Conservation (phyloP, 1,284 basidiomycete species). For the Wolfiporia cocos region DNA sequence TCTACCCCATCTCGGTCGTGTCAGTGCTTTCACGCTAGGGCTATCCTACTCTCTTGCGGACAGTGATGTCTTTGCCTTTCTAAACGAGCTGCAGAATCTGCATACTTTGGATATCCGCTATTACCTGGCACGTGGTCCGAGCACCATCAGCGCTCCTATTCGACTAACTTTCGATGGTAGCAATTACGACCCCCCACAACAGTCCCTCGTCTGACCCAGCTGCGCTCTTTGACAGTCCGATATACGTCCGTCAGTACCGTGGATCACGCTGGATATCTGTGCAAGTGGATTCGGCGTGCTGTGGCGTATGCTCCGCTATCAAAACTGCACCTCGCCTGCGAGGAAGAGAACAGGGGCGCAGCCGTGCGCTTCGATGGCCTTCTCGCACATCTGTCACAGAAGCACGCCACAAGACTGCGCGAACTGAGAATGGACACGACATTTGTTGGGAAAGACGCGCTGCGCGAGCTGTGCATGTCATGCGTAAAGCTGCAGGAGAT, state of each 20-base stretch:
- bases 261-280: constrained; percentile 29
- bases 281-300: constrained; percentile 38
- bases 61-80: constrained; percentile 40
- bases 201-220: constrained; percentile 24
- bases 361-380: constrained; percentile 34
- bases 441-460: constrained; percentile 26
- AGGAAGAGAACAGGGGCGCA: constrained; percentile 19
- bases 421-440: constrained; percentile 29
- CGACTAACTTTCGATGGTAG: constrained; percentile 29
- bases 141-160: background rate
- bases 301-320: constrained; percentile 34
- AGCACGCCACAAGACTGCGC: constrained; percentile 31
- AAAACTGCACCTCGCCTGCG: constrained; percentile 27
- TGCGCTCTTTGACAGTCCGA: constrained; percentile 35
- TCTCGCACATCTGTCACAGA: constrained; percentile 32
- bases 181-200: constrained; percentile 34
- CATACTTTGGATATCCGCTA: constrained; percentile 36
- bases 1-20: constrained; percentile 27
- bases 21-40: constrained; percentile 34
- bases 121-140: constrained; percentile 34
- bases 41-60: constrained; percentile 50
- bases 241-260: constrained; percentile 21
- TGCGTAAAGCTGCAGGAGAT: constrained; percentile 14
- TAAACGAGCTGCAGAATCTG: constrained; percentile 32
- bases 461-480: constrained; percentile 13